phyloP scores from a whole-genome alignment of 352 stramenopile species.

The Globisporangium lucens region DNA sequence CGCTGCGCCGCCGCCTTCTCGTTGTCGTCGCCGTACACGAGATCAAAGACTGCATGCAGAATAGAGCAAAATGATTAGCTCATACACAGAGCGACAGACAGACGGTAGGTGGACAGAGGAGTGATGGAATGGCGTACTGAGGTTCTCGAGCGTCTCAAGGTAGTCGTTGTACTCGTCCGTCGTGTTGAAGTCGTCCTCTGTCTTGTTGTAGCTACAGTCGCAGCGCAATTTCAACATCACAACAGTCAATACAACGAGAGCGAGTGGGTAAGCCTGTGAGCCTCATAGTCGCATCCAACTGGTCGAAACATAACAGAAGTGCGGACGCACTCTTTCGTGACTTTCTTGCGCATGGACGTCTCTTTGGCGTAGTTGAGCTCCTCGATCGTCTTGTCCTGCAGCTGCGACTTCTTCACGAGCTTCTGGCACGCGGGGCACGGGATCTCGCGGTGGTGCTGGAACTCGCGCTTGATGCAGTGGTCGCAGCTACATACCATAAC shows the following conservation, averaged over 20 bases:
- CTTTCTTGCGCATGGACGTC: conserved; percentile 84
- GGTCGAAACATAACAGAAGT: background rate
- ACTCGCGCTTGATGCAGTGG: conserved; percentile 84
- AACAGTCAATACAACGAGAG: background rate
- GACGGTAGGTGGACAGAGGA: background rate
- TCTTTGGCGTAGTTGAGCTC: conserved; percentile 88
- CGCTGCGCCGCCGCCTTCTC: conserved; percentile 71
- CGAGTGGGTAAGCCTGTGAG: background rate
- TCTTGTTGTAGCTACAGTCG: conserved; percentile 78
- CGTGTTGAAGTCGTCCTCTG: conserved; percentile 85
- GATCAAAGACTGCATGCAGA: conserved; percentile 66
- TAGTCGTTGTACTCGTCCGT: conserved; percentile 88
- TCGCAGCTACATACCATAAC: conserved; percentile 53
- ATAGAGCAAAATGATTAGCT: background rate
- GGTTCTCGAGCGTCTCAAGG: conserved; percentile 79
- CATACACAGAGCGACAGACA: background rate
- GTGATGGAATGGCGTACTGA: conserved; percentile 42
- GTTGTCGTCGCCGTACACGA: conserved; percentile 74
- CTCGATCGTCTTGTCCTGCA: conserved; percentile 88
- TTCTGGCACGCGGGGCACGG: conserved; percentile 76
- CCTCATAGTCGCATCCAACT: background rate
- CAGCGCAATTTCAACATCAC: background rate
- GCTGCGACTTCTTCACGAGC: conserved; percentile 86
- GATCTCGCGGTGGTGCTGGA: conserved; percentile 87
- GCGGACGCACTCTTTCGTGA: conserved; percentile 66